phyloP scores from a whole-genome alignment of 2,329 filamentous ascomycete genomes.

The Botryotinia narcissicola region DNA sequence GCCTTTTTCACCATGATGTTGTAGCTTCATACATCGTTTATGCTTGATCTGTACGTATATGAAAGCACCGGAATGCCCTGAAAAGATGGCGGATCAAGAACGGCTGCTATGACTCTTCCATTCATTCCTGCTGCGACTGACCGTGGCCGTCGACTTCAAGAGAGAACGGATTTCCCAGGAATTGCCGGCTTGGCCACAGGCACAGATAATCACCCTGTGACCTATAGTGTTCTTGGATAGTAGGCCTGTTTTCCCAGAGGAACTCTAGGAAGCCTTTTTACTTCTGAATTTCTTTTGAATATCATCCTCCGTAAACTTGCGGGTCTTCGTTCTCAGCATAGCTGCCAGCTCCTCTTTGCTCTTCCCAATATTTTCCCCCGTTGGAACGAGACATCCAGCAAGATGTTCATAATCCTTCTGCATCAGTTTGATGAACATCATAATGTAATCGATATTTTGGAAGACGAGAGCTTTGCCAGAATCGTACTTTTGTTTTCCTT shows the following conservation, averaged over 20 bases:
- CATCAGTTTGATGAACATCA: constrained; percentile 67
- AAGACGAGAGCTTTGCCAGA: constrained; percentile 71
- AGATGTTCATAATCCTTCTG: constrained; percentile 69
- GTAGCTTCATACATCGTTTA: not conserved
- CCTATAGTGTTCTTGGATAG: not conserved
- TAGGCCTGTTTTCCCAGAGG: not conserved
- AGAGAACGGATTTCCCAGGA: not conserved
- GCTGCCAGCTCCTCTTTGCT: constrained; percentile 60
- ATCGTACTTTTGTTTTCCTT: constrained; percentile 65
- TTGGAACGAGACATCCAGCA: constrained; percentile 69
- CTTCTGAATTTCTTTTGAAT: constrained; percentile 52
- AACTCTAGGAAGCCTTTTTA: constrained; percentile 6
- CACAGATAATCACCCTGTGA: not conserved
- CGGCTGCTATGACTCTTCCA: not conserved
- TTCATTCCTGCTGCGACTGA: not conserved
- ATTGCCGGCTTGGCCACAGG: not conserved
- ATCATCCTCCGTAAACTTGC: constrained; percentile 62
- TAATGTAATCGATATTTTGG: constrained; percentile 77
- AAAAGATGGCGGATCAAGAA: not conserved
- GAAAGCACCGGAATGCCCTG: not conserved
- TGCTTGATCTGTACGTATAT: not conserved
- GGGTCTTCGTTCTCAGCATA: constrained; percentile 64
- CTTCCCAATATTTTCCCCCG: constrained; percentile 68
- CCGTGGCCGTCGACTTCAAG: not conserved
- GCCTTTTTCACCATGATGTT: not conserved